phyloP scores from a whole-genome alignment of 345 rosid genomes.

The Lumnitzera racemosa region DNA sequence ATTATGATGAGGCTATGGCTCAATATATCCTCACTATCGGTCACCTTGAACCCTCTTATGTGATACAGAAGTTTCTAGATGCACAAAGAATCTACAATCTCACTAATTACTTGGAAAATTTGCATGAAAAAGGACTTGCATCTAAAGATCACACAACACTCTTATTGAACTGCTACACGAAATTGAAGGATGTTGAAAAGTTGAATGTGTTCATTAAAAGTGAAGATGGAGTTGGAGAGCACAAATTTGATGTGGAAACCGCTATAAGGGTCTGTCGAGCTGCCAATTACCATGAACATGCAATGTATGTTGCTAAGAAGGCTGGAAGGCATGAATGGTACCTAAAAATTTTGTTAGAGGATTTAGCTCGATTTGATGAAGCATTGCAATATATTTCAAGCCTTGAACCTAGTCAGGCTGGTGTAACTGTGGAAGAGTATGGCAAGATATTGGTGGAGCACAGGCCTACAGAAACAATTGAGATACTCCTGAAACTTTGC shows the following conservation, averaged over 20 bases:
- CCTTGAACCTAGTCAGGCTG: constrained; percentile 97
- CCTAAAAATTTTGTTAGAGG: constrained; percentile 86
- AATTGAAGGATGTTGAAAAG: constrained; percentile 92
- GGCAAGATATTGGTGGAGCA: constrained; percentile 94
- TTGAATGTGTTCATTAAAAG: constrained; percentile 82
- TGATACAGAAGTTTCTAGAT: constrained; percentile 96
- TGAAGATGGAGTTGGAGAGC: constrained; percentile 88
- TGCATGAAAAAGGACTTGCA: constrained; percentile 95
- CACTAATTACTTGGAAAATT: constrained; percentile 87
- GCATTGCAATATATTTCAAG: constrained; percentile 85
- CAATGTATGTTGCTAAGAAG: constrained; percentile 97
- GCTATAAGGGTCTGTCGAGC: constrained; percentile 98
- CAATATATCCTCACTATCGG: constrained; percentile 93
- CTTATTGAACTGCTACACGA: constrained; percentile 92
- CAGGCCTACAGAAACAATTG: constrained; percentile 77
- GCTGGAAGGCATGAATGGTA: constrained; percentile 97
- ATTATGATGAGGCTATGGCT: constrained; percentile 91
- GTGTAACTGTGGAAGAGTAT: constrained; percentile 88
- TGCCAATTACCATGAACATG: constrained; percentile 96
- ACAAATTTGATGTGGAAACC: constrained; percentile 94
- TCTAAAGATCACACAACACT: constrained; percentile 99
- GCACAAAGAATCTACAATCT: constrained; percentile 98
- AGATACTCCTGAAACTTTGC: constrained; percentile 86
- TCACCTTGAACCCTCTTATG: constrained; percentile 96
- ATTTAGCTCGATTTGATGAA: constrained; percentile 88